Evolutionary conservation across 805 yeast genomes (phyloP), one percentile per base, ranked within the genome.

Genomic region (Teunomyces cretensis): DNA sequence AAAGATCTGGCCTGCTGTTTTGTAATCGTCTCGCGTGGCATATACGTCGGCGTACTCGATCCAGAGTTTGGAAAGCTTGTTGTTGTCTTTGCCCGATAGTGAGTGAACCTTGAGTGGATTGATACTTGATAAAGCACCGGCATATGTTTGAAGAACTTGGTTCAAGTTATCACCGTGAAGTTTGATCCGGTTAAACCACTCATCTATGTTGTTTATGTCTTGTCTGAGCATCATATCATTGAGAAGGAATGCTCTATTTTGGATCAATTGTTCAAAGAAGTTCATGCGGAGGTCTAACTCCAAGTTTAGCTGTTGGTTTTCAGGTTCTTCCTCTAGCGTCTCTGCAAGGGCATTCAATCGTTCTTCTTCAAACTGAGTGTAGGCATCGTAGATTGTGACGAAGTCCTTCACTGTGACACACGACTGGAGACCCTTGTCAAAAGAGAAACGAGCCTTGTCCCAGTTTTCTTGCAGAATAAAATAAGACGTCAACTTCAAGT

Each of bases 141-240:
- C 81, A 61, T 77, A 87, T 0, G 85, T 75, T 26, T 72, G 70
- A 13, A 84, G 66, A 7, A 58, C 51, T 33, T 52, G 57, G 12
- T 67, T 57, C 30, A 70, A 52, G 17, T 75, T 70, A 4, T 65
- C 59, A 2, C 67, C 55, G 13, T 72, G 71, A 50, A 70, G 74
- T 0, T 68, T 65, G 0, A 81, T 72, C 43, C 96, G 70, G 41
- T 78, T 78, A 33, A 82, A 62, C 97, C 97, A 92, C 43, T 74
- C 76, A 24, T 72, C 75, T 3, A 87, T 78, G 47, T 79, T 76
- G 55, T 88, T 78, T 1, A 78, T 68, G 54, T 83, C 77, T 52
- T 80, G 84, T 33, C 86, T 72, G 4, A 90, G 54, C 47, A 78
- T 69, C 24, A 88, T 80, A 55, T 88, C 95, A 56, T 79, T 88